These are phyloP conservation scores for Calonectria honghensis DNA, from an alignment of 2,329 filamentous ascomycete species.

Conservation along the genomic window DNA sequence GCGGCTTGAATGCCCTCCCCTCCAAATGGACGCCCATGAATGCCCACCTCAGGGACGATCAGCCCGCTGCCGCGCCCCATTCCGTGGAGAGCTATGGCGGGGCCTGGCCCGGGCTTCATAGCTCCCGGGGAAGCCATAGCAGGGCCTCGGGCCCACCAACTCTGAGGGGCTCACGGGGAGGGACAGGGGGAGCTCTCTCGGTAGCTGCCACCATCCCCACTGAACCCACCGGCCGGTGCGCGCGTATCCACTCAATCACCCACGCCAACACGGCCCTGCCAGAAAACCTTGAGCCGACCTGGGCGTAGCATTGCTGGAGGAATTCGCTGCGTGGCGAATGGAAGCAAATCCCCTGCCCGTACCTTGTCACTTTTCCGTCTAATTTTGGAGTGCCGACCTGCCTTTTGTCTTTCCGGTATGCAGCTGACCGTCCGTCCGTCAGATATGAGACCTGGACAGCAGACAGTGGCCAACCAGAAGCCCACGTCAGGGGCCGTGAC, in stretches of 20 bases:
- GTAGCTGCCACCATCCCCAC: slow-evolving; percentile 40
- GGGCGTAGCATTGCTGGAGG: slow-evolving; percentile 32
- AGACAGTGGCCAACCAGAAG: slow-evolving; percentile 32
- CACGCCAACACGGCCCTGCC: slow-evolving; percentile 22
- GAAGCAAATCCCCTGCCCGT: slow-evolving; percentile 34
- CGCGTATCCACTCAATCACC: slow-evolving; percentile 29
- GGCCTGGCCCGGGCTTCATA: slow-evolving; percentile 46
- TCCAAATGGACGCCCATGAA: slow-evolving; percentile 36
- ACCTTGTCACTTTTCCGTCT: slow-evolving; percentile 43
- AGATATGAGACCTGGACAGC: slow-evolving; percentile 37
- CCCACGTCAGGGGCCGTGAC: slow-evolving; percentile 9
- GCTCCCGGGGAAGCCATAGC: slow-evolving; percentile 39
- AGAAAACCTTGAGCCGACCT: slow-evolving; percentile 28
- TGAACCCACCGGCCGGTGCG: slow-evolving; percentile 43
- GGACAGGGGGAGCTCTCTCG: slow-evolving; percentile 53
- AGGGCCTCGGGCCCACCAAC: slow-evolving; percentile 39
- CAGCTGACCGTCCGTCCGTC: slow-evolving; percentile 46
- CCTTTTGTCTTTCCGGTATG: slow-evolving; percentile 44
- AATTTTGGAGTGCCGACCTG: slow-evolving; percentile 47
- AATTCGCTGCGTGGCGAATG: slow-evolving; percentile 41
- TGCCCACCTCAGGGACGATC: slow-evolving; percentile 47
- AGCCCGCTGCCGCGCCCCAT: slow-evolving; percentile 47
- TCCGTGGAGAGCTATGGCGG: slow-evolving; percentile 54
- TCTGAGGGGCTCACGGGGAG: slow-evolving; percentile 45
- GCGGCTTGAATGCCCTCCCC: not conserved